Evolutionary conservation across 2,329 filamentous ascomycete genomes (phyloP), one percentile per base, ranked within the genome.

Genomic region (Annulohypoxylon truncatum): DNA sequence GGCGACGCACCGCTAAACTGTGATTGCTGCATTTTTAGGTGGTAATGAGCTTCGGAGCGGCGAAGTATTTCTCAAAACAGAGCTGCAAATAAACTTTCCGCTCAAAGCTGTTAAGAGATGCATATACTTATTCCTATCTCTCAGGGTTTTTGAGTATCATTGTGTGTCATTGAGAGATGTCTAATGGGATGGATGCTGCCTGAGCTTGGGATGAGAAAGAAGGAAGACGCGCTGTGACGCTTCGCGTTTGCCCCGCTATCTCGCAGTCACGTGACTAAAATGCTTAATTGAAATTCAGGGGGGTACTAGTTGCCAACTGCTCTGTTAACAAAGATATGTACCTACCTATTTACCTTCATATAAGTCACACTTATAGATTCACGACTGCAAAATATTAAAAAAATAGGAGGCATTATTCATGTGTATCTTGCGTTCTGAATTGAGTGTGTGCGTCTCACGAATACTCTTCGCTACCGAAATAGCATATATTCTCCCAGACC

Each of bases 1-100:
- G 38, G 24, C 46, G 28, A 61, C 68, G 18, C 67, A 75, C 75
- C 72, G 38, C 69, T 68, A 15, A 71, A 69, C 42, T 74, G 71
- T 35, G 74, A 72, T 53, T 59, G 44, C 46, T 67, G 20, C 75
- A 76, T 76, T 38, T 48, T 66, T n/a, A n/a, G 15, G 33, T 20
- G 24, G 5, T 24, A 10, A 18, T 20, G 20, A 52, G 9, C 3
- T 42, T 54, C 10, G 20, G 5, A 31, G 48, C 22, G 8, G 18
- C 10, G 8, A 50, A 40, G 18, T 44, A 29, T 9, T 22, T 44
- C 4, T 42, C 38, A 12, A 54, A 57, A 54, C 13, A 26, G 6
- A 42, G 42, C 9, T 54, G 6, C 40, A 59, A 12, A 5, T 50
- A n/a, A 42, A 48, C 24, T 26, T 56, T n/a, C 29, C 5, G 29